Evolutionary conservation across 805 yeast species (phyloP), one percentile per base, ranked within the genome.

Genomic region (Pichia manshurica): DNA sequence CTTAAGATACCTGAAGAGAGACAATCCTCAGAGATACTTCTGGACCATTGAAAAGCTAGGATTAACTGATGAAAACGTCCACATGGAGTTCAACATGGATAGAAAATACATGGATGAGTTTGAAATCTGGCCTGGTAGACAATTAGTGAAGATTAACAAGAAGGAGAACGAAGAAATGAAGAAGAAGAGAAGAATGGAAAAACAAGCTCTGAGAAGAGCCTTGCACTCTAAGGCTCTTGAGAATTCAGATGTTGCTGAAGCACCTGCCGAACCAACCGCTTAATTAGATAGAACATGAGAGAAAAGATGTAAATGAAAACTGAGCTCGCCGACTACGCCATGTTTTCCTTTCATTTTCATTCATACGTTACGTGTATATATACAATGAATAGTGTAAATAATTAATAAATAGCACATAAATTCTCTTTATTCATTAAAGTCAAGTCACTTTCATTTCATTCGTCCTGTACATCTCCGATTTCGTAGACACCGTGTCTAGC

Each of bases 11-110:
- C 74, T 93, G 67, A 89, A 89, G 65, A 78, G 77, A 61, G 84
- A 79, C 60, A 70, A 87, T 53, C 88, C 97, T 15, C 78, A 87
- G 64, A 77, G 82, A 58, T 91, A 93, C 70, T 87, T 77, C 66
- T 82, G 88, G 82, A 74, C 95, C 39, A 81, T 91, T 52, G 85
- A 84, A 58, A 89, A 88, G 66, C 72, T 91, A 47, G 99, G 98
- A 1, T 73, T 91, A 53, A 80, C 85, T 36, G 98, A 91, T 66
- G 82, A 76, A 48, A 82, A 82, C 28, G 81, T 89, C 21, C 78
- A 77, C 46, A 72, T 77, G 60, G 97, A 90, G 71, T 91, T 91
- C 71, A 80, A 79, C 65, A 76, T 87, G 81, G 86, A 81, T 57
- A 81, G 74, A 64, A 79, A 78, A 59, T 86, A 86, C 69, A 77